Conservation (phyloP, 495 filamentous ascomycete genomes). For the Podospora pseudopauciseta region DNA sequence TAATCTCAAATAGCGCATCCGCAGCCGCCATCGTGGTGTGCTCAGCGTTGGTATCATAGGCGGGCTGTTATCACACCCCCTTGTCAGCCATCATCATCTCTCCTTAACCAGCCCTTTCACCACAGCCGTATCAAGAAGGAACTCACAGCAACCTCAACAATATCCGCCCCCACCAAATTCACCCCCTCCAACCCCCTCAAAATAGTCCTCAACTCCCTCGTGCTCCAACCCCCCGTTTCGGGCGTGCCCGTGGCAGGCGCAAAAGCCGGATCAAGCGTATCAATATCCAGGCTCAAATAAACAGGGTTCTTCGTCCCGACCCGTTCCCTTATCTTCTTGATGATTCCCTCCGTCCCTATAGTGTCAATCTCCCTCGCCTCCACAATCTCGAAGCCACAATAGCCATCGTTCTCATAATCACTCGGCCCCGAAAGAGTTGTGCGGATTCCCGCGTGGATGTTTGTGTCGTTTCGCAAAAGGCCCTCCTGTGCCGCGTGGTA, state of each 20-base stretch:
- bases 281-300: constrained; percentile 74
- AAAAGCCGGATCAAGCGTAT: constrained; percentile 67
- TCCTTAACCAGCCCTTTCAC: neutral
- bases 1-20: constrained; percentile 78
- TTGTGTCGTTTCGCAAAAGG: constrained; percentile 64
- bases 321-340: constrained; percentile 57
- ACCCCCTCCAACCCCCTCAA: constrained; percentile 65
- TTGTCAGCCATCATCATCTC: constrained; percentile 4
- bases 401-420: constrained; percentile 67
- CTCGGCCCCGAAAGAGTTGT: constrained; percentile 67
- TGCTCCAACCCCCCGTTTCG: constrained; percentile 75
- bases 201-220: constrained; percentile 67
- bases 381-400: constrained; percentile 68
- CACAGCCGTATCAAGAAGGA: neutral
- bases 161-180: constrained; percentile 71
- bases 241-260: constrained; percentile 74
- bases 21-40: constrained; percentile 81
- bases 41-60: constrained; percentile 84
- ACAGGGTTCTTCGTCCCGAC: constrained; percentile 63
- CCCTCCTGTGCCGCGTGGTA: constrained; percentile 76
- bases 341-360: constrained; percentile 59
- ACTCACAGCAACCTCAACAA: constrained; percentile 72
- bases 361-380: constrained; percentile 71
- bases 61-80: constrained; percentile 49
- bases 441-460: constrained; percentile 73